A percentile compares a stretch with the other conserved stretches of the same genome.
phyloP scores from a whole-genome alignment of 179 eudicot genomes.

The Carnegiea gigantea region DNA sequence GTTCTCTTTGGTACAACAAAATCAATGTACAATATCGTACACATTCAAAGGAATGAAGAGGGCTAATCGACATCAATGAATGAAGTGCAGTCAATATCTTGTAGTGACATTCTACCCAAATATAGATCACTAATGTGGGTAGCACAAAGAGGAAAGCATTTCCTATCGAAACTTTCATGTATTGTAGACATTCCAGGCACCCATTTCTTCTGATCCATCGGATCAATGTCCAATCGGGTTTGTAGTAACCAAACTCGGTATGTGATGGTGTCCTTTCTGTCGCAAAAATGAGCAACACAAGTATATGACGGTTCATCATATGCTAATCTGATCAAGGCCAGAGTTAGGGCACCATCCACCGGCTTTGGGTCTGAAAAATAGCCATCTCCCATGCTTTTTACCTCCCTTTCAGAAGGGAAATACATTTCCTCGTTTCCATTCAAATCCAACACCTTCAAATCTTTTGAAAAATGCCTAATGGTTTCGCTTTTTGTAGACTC shows the following conservation, averaged over 20 bases:
- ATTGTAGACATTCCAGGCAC: constrained; percentile 60
- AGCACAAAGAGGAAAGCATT: constrained; percentile 71
- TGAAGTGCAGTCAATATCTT: constrained; percentile 70
- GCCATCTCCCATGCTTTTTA: constrained; percentile 67
- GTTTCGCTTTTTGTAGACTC: constrained; percentile 79
- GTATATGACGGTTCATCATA: constrained; percentile 54
- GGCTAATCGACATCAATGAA: constrained; percentile 47
- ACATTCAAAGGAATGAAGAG: neutral
- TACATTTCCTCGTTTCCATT: constrained; percentile 54
- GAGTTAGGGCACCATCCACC: constrained; percentile 65
- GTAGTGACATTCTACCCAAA: constrained; percentile 66
- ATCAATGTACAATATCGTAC: neutral
- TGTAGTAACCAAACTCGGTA: constrained; percentile 66
- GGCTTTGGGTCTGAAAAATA: constrained; percentile 79
- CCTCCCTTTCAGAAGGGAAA: constrained; percentile 81
- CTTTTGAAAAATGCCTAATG: constrained; percentile 79
- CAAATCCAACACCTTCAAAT: constrained; percentile 51
- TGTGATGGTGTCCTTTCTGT: constrained; percentile 52
- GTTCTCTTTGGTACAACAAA: neutral
- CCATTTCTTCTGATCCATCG: constrained; percentile 51
- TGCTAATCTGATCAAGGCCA: constrained; percentile 67
- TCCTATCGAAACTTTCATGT: constrained; percentile 55
- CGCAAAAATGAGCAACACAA: constrained; percentile 84
- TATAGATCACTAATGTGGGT: constrained; percentile 67
- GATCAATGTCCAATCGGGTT: constrained; percentile 39